Percentiles rank a stretch among this genome's conserved stretches.
These are phyloP conservation scores for Blastomyces silverae DNA, from an alignment of 2,329 filamentous ascomycete genomes.

Conservation along the genomic window DNA sequence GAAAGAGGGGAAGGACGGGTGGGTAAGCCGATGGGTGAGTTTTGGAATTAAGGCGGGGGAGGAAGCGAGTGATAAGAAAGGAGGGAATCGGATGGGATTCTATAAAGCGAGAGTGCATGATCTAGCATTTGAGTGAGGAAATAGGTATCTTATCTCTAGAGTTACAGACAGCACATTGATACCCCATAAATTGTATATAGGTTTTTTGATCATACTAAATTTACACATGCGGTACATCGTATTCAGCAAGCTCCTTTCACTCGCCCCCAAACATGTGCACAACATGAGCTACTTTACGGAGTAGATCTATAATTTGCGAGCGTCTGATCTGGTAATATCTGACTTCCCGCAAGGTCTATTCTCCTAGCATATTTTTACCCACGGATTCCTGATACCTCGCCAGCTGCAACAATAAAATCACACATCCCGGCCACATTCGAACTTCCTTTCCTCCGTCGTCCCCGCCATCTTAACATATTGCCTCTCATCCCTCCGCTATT, in stretches of 20 bases:
- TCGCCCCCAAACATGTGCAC: background rate
- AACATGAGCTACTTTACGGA: background rate
- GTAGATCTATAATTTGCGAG: background rate
- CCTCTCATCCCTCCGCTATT: background rate
- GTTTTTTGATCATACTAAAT: background rate
- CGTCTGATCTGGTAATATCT: background rate
- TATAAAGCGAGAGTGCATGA: slow-evolving; percentile 23
- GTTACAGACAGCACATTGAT: background rate
- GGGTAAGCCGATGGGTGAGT: slow-evolving; percentile 22
- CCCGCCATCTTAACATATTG: background rate
- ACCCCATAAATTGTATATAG: background rate
- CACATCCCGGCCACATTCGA: background rate
- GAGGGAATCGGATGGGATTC: slow-evolving; percentile 20
- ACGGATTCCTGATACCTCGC: too few relatives aligned
- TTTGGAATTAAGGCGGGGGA: slow-evolving; percentile 17
- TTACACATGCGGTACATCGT: background rate
- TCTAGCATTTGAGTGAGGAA: slow-evolving; percentile 17
- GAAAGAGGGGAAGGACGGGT: slow-evolving; percentile 18
- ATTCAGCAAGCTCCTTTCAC: background rate
- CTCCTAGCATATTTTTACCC: background rate
- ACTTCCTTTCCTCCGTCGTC: background rate
- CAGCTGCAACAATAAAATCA: background rate
- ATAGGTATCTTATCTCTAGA: background rate
- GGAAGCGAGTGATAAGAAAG: slow-evolving; percentile 15
- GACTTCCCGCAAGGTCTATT: background rate